A percentile compares a stretch with the other conserved stretches of the same genome.
These are phyloP conservation scores for Phalaenopsis hybrid DNA, from an alignment of 116 monocot species.

Conservation along the genomic window DNA sequence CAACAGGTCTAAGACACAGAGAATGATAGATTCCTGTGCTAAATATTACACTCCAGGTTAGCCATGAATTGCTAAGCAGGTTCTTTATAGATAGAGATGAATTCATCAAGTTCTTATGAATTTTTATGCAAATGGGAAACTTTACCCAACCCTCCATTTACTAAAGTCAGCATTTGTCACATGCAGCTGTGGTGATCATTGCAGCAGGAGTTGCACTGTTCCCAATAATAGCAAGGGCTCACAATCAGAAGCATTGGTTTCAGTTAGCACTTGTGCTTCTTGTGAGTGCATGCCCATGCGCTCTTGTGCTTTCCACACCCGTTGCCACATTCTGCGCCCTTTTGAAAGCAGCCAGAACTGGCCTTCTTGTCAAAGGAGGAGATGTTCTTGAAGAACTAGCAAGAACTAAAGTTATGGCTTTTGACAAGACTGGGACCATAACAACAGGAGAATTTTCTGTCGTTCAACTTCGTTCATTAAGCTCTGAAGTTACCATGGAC, in stretches of 20 bases:
- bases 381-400: slow-evolving; percentile 81
- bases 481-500: slow-evolving; percentile 19
- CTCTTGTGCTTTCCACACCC: slow-evolving; percentile 88
- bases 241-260: slow-evolving; percentile 55
- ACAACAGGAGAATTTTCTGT: slow-evolving; percentile 87
- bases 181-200: slow-evolving; percentile 64
- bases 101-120: background rate
- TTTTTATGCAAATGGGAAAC: background rate
- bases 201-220: slow-evolving; percentile 55
- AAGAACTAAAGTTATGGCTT: slow-evolving; percentile 63
- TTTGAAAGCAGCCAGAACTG: slow-evolving; percentile 55
- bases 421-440: slow-evolving; percentile 97
- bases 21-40: slow-evolving; percentile 77
- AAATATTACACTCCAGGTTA: slow-evolving; percentile 95
- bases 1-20: slow-evolving; percentile 72
- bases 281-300: slow-evolving; percentile 94
- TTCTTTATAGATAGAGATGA: no score
- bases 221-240: slow-evolving; percentile 35
- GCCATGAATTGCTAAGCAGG: background rate
- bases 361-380: slow-evolving; percentile 88
- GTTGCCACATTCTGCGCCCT: slow-evolving; percentile 91
- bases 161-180: background rate
- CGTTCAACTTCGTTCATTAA: slow-evolving; percentile 34
- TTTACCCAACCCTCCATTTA: background rate
- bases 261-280: slow-evolving; percentile 79